Base-by-base conservation (phyloP, 1,284 basidiomycete genomes). In the Meira nashicola region DNA sequence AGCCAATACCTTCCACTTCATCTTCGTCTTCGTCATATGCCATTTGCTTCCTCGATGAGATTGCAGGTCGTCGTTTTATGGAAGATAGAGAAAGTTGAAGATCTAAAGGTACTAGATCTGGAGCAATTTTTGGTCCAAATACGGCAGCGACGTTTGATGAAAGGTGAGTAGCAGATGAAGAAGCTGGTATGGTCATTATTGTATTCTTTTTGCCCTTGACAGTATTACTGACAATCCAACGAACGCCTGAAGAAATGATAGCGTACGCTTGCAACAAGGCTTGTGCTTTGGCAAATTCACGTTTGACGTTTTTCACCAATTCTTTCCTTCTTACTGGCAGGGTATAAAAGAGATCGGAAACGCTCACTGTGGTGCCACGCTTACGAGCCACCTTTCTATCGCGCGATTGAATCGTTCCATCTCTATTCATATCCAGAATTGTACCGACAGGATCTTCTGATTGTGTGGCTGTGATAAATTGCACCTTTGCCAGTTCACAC, bases 321-420 rank as follows among this genome's bases (percentile, higher is more conserved):
- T 97, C 94, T 74, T 93, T 93, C 7, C 92, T 83, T 2, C 95
- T 85, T 1, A 99, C 95, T 0, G 95, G 92, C 0, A 96, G 83
- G 0, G 87, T 83, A 9, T 82, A 80, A 80, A 98, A 97, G 2
- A 97, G 82, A 10, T 86, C 85, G 0, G 84, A 82, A 2, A 97
- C 80, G 0, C 82, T 82, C 17, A 95, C 83, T 0, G 92, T 95
- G 0, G 94, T 97, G 1, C 95, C 95, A 58, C 88, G 83, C 88
- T 95, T 60, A 52, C 90, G 79, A 0, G 92, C 91, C 19, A 86
- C 82, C 64, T 63, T 59, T 28, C 67, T 67, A 9, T 66, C 53
- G 51, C 68, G 66, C 56, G 63, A 60, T n/a, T 67, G 59, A 12
- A 78, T 60, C 8, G 25, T 53, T 38, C 76, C 76, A 15, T 61